Base-by-base conservation (phyloP, 192 early-diverging fungal genomes). In the Martensiomyces pterosporus region DNA sequence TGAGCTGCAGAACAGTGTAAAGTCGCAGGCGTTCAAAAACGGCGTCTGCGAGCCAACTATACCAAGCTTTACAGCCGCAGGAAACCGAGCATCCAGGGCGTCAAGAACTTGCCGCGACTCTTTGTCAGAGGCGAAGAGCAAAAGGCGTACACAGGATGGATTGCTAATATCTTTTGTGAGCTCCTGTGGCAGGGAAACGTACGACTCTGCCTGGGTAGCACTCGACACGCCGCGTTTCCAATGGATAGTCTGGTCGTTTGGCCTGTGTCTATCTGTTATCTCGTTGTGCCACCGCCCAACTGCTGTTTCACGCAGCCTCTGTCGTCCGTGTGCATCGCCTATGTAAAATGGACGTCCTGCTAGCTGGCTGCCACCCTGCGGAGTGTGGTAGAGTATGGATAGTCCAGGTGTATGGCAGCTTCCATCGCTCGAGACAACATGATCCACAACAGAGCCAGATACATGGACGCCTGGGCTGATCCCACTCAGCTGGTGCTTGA, bases 241-340 rank as follows among this genome's bases (percentile, higher is more conserved):
- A 16, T 25, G 39, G 4, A 16, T 35, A 8, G 9, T 4, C 1
- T 10, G 19, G 15, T 36, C 21, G 27, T 52, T 48, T 0, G 34
- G 23, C 5, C 32, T 50, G 26, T 51, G 61, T 7, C 46, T 45
- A 40, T 64, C 68, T 10, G 56, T 64, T 2, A 49, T 32, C 2
- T 29, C 25, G 35, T 52, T 64, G 48, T 72, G 68, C 68, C 68
- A 72, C 19, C 68, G 55, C 14, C 68, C 68, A 1, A 72, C 68
- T 0, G 68, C 60, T 1, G 49, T 41, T 27, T 72, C 68, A 16
- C 68, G 68, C 49, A 72, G 42, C 8, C 68, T 35, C 34, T 72
- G 68, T 19, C 68, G 47, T 3, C 68, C 68, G 33, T 72, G 68
- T 27, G 44, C 32, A 25, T 74, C 70, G 25, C 70, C 70, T 3